These are phyloP conservation scores for Closterium sp. DNA, from an alignment of 139 green algal species.

Conservation along the genomic window DNA sequence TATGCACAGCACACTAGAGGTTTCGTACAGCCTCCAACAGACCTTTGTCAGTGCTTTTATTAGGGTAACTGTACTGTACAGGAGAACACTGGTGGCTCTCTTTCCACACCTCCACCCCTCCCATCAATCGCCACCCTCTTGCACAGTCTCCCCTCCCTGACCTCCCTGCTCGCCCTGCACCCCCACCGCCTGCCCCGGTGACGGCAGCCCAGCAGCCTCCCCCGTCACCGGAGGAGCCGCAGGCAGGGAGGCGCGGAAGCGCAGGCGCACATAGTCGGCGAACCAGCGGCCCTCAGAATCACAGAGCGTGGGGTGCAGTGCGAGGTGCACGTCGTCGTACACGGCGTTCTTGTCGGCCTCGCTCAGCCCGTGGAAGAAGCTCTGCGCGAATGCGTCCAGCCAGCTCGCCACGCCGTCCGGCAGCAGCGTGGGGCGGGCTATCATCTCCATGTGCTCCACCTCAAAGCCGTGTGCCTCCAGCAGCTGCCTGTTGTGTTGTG, in stretches of 20 bases:
- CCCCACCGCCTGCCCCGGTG: background rate
- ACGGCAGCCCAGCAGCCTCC: background rate
- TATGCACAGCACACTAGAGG: no score
- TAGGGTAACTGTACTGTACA: no score
- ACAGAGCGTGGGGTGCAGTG: constrained; percentile 11
- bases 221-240: background rate
- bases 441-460: constrained; percentile 11
- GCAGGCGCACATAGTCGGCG: constrained; percentile 30
- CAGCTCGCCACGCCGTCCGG: constrained; percentile 6
- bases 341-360: constrained; percentile 3
- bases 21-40: no score
- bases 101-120: background rate
- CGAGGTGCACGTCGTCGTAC: background rate
- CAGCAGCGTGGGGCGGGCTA: constrained; percentile 20
- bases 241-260: constrained; percentile 16
- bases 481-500: background rate
- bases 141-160: no score
- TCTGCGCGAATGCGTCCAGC: constrained; percentile 13
- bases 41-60: no score
- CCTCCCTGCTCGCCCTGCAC: background rate
- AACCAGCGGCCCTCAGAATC: constrained; percentile 28
- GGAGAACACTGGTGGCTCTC: background rate
- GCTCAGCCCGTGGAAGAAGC: constrained; percentile 20
- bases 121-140: no score
- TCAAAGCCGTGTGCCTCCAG: background rate